Conservation (phyloP, 2,329 filamentous ascomycete species). For the Trichoderma afroharzianum region DNA sequence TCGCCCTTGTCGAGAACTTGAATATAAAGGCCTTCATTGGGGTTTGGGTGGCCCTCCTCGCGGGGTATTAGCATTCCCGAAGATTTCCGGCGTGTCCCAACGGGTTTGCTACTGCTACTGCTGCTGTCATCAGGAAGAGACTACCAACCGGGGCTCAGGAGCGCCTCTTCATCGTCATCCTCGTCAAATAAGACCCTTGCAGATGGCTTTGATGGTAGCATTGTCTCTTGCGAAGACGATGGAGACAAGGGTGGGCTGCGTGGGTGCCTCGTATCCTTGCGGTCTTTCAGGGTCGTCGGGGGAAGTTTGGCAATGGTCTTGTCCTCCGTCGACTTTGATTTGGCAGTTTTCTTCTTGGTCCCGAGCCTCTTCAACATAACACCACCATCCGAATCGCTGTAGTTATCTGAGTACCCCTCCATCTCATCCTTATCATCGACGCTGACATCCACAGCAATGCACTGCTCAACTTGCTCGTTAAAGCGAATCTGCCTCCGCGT, state of each 20-base stretch:
- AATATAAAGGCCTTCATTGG: too few relatives aligned
- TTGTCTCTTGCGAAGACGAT: background rate
- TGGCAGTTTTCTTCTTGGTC: background rate
- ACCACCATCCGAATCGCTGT: background rate
- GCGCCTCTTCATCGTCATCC: background rate
- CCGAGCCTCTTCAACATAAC: background rate
- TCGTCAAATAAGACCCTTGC: background rate
- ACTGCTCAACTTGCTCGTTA: background rate
- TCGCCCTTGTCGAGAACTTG: too few relatives aligned
- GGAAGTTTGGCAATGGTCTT: background rate
- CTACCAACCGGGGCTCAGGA: background rate
- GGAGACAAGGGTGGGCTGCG: background rate
- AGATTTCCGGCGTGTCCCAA: background rate
- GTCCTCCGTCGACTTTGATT: background rate
- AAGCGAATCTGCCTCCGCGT: background rate
- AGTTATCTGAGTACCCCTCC: background rate
- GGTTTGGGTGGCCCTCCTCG: too few relatives aligned
- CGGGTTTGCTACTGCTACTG: background rate
- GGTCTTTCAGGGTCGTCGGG: background rate
- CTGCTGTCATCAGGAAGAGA: background rate
- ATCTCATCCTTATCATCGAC: background rate
- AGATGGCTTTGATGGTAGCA: too few relatives aligned
- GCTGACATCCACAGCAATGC: background rate
- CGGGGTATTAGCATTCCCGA: too few relatives aligned
- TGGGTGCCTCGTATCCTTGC: background rate